Conservation (phyloP, 345 rosid species). For the Garcia nutans region DNA sequence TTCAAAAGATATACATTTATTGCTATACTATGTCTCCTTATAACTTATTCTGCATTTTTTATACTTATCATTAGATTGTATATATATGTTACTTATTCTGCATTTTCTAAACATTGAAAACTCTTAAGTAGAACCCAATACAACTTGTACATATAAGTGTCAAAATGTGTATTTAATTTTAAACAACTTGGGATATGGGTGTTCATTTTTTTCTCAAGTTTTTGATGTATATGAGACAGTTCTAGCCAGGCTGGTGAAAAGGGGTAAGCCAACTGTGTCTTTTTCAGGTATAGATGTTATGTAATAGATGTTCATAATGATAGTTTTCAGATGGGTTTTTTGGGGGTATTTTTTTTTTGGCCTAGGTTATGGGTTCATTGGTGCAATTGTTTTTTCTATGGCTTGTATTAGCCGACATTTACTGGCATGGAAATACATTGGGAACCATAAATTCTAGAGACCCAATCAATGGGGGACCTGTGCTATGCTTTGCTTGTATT, state of each 20-base stretch:
- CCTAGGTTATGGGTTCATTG: slow-evolving; percentile 15
- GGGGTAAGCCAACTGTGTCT: slow-evolving; percentile 31
- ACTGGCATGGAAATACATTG: not conserved
- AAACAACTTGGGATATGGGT: slow-evolving; percentile 13
- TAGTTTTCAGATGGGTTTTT: slow-evolving; percentile 3
- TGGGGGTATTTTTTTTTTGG: not conserved
- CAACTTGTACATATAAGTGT: not conserved
- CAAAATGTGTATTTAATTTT: slow-evolving; percentile 1
- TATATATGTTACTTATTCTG: no score
- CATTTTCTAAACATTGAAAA: no score
- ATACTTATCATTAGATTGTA: no score
- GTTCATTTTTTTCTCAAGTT: slow-evolving; percentile 1
- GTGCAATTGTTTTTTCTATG: not conserved
- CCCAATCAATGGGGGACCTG: not conserved
- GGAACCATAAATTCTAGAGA: not conserved
- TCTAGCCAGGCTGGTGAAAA: slow-evolving; percentile 43
- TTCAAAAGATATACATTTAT: no score
- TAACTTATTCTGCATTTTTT: no score
- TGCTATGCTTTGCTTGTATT: not conserved
- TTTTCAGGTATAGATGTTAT: slow-evolving; percentile 8
- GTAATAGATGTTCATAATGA: not conserved
- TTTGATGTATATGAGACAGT: slow-evolving; percentile 30
- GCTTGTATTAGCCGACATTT: slow-evolving; percentile 5
- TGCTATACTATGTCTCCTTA: no score
- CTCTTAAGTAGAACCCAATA: no score